Percentiles rank a stretch among this genome's conserved stretches.
Conservation (phyloP, 495 filamentous ascomycete species). For the Podospora comata region DNA sequence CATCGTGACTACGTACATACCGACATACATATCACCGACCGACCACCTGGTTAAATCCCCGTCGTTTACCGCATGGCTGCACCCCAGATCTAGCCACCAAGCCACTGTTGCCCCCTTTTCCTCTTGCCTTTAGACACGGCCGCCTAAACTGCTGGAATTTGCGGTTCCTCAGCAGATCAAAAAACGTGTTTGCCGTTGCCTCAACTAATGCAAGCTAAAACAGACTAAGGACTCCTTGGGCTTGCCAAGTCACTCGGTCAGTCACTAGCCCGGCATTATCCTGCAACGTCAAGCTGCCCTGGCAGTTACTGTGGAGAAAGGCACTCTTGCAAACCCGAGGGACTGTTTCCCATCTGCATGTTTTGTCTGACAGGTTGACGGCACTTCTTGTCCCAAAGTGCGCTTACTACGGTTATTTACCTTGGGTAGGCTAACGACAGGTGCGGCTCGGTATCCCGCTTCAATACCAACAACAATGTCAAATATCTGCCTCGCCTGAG, state of each 20-base stretch:
- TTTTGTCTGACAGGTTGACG: neutral
- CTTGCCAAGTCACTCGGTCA: neutral
- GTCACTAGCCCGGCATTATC: too few relatives aligned
- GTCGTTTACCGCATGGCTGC: too few relatives aligned
- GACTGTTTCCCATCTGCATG: neutral
- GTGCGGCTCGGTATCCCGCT: neutral
- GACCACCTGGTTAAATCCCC: too few relatives aligned
- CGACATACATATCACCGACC: too few relatives aligned
- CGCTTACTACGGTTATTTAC: neutral
- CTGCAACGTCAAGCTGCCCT: neutral
- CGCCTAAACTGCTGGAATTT: neutral
- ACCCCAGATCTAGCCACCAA: neutral
- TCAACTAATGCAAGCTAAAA: neutral
- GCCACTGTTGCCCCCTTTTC: neutral
- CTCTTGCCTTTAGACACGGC: neutral
- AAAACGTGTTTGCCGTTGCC: too few relatives aligned
- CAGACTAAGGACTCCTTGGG: neutral
- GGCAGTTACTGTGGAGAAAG: neutral
- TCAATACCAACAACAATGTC: neutral
- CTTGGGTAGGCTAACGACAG: neutral
- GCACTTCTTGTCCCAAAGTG: neutral
- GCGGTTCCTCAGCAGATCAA: neutral
- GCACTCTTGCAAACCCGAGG: neutral
- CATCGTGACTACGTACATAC: too few relatives aligned
- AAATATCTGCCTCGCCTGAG: neutral